Conservation (phyloP, 352 stramenopile species). For the Thalassiosira livingstoniorum region DNA sequence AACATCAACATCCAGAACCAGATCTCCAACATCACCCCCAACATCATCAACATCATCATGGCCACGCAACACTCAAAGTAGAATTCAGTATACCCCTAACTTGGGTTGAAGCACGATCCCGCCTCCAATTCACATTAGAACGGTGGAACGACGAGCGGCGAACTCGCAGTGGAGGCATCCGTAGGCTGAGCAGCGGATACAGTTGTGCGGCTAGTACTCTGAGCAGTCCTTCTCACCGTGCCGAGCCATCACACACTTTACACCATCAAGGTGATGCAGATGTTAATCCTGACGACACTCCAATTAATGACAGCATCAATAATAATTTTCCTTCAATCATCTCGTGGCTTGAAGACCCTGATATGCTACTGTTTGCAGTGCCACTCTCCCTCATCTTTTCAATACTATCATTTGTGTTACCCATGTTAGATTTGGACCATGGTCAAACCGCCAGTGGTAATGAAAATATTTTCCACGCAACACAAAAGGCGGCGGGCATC, state of each 20-base stretch:
- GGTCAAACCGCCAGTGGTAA: neutral
- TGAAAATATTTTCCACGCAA: conserved; percentile 13
- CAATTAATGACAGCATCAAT: no score
- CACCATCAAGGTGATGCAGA: no score
- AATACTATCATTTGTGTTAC: conserved; percentile 40
- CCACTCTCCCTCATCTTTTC: conserved; percentile 24
- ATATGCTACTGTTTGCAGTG: conserved; percentile 40
- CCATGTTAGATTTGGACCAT: neutral
- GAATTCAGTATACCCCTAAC: conserved; percentile 23
- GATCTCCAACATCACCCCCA: no score
- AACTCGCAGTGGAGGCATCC: neutral
- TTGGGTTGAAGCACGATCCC: conserved; percentile 48
- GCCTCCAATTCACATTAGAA: conserved; percentile 39
- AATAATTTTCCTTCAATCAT: no score
- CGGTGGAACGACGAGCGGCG: conserved; percentile 29
- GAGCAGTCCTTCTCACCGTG: no score
- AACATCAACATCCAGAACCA: no score
- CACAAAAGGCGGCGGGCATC: conserved; percentile 39
- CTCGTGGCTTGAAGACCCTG: conserved; percentile 48
- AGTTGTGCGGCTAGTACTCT: no score
- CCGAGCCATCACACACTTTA: no score
- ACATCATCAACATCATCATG: no score
- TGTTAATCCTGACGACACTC: no score
- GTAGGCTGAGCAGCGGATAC: no score
- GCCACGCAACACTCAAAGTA: neutral